Percentiles rank a stretch among this genome's conserved stretches.
These are phyloP conservation scores for Nidularia sp. DNA, from an alignment of 768 basidiomycete genomes.

Conservation along the genomic window DNA sequence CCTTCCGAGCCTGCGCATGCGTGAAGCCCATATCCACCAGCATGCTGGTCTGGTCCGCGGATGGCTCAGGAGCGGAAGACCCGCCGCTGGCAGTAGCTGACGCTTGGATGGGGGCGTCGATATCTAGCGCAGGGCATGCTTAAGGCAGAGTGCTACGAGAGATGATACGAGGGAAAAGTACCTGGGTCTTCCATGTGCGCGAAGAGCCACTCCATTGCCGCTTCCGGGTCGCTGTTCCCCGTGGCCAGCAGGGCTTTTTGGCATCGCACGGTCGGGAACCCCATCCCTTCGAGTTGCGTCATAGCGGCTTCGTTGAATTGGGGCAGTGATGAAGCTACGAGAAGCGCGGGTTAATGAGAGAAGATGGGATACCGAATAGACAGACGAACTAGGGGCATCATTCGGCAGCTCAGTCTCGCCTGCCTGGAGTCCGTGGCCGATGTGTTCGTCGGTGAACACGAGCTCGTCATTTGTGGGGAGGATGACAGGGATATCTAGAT, in stretches of 20 bases:
- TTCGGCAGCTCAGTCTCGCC: conserved; percentile 71
- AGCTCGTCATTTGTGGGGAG: conserved; percentile 59
- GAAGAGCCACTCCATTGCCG: conserved; percentile 96
- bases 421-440: conserved; percentile 67
- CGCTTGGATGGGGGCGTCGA: conserved; percentile 69
- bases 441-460: conserved; percentile 50
- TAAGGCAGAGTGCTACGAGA: background rate
- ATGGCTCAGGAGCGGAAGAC: conserved; percentile 45
- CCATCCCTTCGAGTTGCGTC: conserved; percentile 81
- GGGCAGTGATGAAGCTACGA: conserved; percentile 37
- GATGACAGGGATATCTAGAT: conserved; percentile 78
- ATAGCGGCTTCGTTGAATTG: conserved; percentile 74
- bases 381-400: conserved; percentile 29
- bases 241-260: conserved; percentile 91
- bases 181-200: conserved; percentile 93
- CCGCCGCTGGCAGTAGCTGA: conserved; percentile 16
- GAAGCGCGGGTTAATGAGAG: background rate
- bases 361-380: background rate
- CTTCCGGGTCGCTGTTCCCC: conserved; percentile 67
- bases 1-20: conserved; percentile 75
- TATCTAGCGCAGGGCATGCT: conserved; percentile 46
- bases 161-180: conserved; percentile 19
- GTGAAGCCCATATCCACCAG: conserved; percentile 94
- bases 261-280: conserved; percentile 82
- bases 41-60: conserved; percentile 66